A percentile compares a stretch with the other conserved stretches of the same genome.
phyloP scores from a whole-genome alignment of 2,329 filamentous ascomycete genomes.

The Teratosphaeriaceae sp. region DNA sequence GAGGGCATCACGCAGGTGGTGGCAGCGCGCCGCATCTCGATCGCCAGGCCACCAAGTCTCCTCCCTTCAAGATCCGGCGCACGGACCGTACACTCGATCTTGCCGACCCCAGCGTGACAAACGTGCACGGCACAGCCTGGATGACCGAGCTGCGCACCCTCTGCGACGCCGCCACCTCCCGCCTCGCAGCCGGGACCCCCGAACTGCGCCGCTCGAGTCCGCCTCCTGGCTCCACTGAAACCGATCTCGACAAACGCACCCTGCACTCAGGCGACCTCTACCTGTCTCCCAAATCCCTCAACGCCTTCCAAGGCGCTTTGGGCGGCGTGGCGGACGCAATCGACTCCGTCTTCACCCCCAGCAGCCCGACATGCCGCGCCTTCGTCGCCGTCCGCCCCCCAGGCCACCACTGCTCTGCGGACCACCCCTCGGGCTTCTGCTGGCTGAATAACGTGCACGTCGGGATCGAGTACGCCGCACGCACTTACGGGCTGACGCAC shows the following conservation, averaged over 20 bases:
- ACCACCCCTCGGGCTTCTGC: conserved; percentile 90
- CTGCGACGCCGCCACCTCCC: conserved; percentile 74
- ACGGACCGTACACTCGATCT: conserved; percentile 66
- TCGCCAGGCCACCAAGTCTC: conserved; percentile 47
- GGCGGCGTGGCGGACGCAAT: conserved; percentile 92
- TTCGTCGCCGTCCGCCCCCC: conserved; percentile 92
- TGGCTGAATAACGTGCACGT: conserved; percentile 99
- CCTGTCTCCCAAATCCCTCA: conserved; percentile 75
- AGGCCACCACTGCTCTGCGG: conserved; percentile 88
- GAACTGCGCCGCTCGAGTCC: conserved; percentile 58
- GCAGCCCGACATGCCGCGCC: conserved; percentile 45
- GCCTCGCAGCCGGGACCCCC: conserved; percentile 68
- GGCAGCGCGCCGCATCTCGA: conserved; percentile 60
- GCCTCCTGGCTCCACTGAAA: no score
- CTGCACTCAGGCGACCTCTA: conserved; percentile 90
- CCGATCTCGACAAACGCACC: conserved; percentile 47
- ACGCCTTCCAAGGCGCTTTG: conserved; percentile 83
- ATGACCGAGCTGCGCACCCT: conserved; percentile 85
- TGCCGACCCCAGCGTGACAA: conserved; percentile 70
- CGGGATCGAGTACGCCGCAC: conserved; percentile 83
- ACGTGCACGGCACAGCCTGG: conserved; percentile 87
- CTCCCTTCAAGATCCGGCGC: conserved; percentile 76
- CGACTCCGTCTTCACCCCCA: conserved; percentile 67
- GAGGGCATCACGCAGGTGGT: conserved; percentile 69
- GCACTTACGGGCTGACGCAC: conserved; percentile 81